Evolutionary conservation across 83 land plant species (phyloP).

Genomic region (Picea abies): DNA sequence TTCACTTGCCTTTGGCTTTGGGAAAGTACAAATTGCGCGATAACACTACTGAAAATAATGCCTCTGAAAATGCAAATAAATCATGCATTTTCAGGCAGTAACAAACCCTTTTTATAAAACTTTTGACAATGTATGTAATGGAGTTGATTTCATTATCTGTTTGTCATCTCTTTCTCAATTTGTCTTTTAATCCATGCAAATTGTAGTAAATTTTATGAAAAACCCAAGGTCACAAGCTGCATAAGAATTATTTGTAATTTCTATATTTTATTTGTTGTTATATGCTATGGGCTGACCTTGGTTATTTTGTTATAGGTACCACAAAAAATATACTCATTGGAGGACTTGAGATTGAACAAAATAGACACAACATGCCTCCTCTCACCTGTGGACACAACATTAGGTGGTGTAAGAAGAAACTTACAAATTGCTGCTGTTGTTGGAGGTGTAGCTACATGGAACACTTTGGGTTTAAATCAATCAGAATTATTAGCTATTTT

Average conservation of each 20-base stretch:
- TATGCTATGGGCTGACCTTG: not conserved
- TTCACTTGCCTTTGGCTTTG: too few relatives aligned
- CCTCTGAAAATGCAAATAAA: too few relatives aligned
- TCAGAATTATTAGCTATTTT: conserved; percentile 48
- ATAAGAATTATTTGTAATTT: not conserved
- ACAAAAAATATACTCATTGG: conserved; percentile 71
- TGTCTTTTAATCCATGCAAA: not conserved
- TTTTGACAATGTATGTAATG: not conserved
- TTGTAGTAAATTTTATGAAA: not conserved
- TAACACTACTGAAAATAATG: too few relatives aligned
- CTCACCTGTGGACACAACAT: conserved; percentile 78
- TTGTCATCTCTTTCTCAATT: not conserved
- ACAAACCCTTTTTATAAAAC: not conserved
- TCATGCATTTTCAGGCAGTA: too few relatives aligned
- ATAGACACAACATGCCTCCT: conserved; percentile 69
- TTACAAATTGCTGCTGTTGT: conserved; percentile 67
- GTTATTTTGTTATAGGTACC: conserved; percentile 52
- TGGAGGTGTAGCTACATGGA: conserved; percentile 69
- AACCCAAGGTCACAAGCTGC: not conserved
- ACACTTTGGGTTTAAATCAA: conserved; percentile 40
- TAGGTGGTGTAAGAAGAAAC: conserved; percentile 68
- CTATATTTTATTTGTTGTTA: not conserved
- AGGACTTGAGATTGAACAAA: conserved; percentile 77
- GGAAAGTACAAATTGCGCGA: too few relatives aligned
- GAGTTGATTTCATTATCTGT: conserved; percentile 2